A percentile compares a stretch with the other conserved stretches of the same genome.
Conservation (phyloP, 208 protist genomes). For the Trypanosoma cruzi region DNA sequence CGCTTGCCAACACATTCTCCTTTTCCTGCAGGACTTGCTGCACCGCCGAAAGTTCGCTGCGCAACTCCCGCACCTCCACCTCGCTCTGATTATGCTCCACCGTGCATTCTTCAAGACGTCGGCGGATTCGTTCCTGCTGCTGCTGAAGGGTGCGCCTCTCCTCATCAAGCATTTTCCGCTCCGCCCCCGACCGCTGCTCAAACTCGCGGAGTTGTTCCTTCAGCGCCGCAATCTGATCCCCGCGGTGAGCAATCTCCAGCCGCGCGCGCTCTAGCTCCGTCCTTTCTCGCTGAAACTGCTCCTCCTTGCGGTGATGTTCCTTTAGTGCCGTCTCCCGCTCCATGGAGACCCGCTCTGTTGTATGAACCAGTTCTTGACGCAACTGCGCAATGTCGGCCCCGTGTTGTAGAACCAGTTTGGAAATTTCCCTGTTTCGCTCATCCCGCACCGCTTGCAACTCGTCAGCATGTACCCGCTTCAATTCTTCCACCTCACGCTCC, state of each 20-base stretch:
- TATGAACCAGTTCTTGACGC: conserved; percentile 24
- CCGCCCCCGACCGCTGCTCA: conserved; percentile 24
- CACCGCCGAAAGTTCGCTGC: conserved; percentile 51
- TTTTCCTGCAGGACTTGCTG: conserved; percentile 47
- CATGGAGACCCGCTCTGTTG: not conserved
- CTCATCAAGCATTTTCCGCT: conserved; percentile 23
- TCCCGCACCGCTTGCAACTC: conserved; percentile 15
- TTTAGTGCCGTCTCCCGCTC: conserved; percentile 2
- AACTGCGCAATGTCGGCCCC: conserved; percentile 20
- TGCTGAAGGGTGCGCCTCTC: conserved; percentile 31
- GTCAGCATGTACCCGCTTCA: conserved; percentile 10
- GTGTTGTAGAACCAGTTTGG: conserved; percentile 19
- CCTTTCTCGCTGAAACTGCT: conserved; percentile 31
- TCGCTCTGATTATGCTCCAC: conserved; percentile 49
- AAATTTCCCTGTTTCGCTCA: conserved; percentile 16
- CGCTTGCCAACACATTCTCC: conserved; percentile 26
- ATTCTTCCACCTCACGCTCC: conserved; percentile 18
- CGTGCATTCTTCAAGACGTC: conserved; percentile 43
- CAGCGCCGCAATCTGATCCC: conserved; percentile 23
- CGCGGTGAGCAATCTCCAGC: conserved; percentile 29
- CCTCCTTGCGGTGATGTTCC: conserved; percentile 23
- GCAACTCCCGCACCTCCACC: conserved; percentile 68
- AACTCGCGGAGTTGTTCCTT: conserved; percentile 24
- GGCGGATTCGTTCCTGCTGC: conserved; percentile 39
- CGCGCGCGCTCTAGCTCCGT: conserved; percentile 29